Conservation (phyloP, 2,329 filamentous ascomycete species). For the Knoxdaviesia proteae region DNA sequence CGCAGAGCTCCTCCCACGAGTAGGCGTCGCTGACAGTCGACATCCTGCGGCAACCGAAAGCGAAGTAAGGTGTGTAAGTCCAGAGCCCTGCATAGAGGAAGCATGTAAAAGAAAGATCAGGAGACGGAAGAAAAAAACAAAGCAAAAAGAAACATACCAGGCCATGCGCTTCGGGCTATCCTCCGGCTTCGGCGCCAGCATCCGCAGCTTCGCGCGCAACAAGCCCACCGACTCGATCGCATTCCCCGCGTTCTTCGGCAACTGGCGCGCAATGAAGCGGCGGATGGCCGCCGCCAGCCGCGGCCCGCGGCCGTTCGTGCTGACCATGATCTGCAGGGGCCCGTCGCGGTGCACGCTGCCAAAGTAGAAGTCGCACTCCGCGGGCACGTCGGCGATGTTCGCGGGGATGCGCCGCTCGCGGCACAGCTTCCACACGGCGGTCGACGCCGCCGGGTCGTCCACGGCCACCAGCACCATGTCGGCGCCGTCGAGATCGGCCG, state of each 20-base stretch:
- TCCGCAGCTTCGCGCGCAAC: constrained; percentile 58
- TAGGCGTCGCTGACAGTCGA: constrained; percentile 75
- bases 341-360: constrained; percentile 89
- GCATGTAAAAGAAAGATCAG: not conserved
- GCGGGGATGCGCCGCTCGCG: constrained; percentile 66
- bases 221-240: constrained; percentile 72
- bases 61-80: not conserved
- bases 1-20: constrained; percentile 64
- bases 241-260: constrained; percentile 63
- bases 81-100: not conserved
- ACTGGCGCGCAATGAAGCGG: constrained; percentile 52
- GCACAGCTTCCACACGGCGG: constrained; percentile 81
- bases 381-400: constrained; percentile 91
- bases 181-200: constrained; percentile 47
- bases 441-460: constrained; percentile 82
- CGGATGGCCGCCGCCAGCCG: constrained; percentile 74
- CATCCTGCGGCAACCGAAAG: constrained; percentile 42
- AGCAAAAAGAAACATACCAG: constrained; percentile 34
- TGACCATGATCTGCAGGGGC: constrained; percentile 94
- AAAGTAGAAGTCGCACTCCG: constrained; percentile 98
- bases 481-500: constrained; percentile 59
- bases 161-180: constrained; percentile 78
- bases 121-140: not conserved
- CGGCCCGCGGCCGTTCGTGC: constrained; percentile 91
- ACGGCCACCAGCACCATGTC: constrained; percentile 88